Evolutionary conservation across 495 filamentous ascomycete species (phyloP).

Genomic region (Trichocladium uniseriatum): DNA sequence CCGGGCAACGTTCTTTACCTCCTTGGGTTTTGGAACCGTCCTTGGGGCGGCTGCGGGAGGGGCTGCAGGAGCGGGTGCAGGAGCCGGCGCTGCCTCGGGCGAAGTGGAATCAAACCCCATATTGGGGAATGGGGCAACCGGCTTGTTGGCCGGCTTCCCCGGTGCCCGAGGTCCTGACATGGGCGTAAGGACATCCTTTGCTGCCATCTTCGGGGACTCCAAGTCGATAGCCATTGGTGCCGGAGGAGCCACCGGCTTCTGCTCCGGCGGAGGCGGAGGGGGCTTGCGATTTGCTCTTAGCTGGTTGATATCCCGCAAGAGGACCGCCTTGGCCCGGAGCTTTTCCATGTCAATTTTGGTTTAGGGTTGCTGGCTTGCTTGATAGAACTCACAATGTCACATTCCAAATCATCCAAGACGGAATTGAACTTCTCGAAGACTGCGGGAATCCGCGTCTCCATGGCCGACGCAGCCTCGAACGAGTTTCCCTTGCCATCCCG

Average conservation of each 20-base stretch:
- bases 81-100: slow-evolving; percentile 13
- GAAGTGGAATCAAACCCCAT: slow-evolving; percentile 33
- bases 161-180: slow-evolving; percentile 16
- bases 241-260: slow-evolving; percentile 25
- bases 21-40: slow-evolving; percentile 10
- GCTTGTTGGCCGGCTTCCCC: slow-evolving; percentile 27
- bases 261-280: slow-evolving; percentile 7
- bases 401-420: slow-evolving; percentile 43
- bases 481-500: slow-evolving; percentile 31
- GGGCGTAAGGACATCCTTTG: slow-evolving; percentile 2
- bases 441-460: slow-evolving; percentile 30
- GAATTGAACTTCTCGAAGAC: slow-evolving; percentile 37
- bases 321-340: slow-evolving; percentile 35
- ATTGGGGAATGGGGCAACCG: slow-evolving; percentile 40
- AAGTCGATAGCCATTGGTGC: slow-evolving; percentile 30
- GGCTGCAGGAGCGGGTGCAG: too few species aligned
- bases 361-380: too few species aligned
- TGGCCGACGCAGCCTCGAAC: slow-evolving; percentile 19
- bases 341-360: slow-evolving; percentile 19
- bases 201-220: slow-evolving; percentile 13
- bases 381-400: slow-evolving; percentile 42
- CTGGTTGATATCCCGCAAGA: slow-evolving; percentile 35
- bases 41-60: too few species aligned
- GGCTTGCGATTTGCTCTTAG: slow-evolving; percentile 23
- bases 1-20: slow-evolving; percentile 14